phyloP scores from a whole-genome alignment of 2,329 filamentous ascomycete genomes.

The Ramularia endophylla region DNA sequence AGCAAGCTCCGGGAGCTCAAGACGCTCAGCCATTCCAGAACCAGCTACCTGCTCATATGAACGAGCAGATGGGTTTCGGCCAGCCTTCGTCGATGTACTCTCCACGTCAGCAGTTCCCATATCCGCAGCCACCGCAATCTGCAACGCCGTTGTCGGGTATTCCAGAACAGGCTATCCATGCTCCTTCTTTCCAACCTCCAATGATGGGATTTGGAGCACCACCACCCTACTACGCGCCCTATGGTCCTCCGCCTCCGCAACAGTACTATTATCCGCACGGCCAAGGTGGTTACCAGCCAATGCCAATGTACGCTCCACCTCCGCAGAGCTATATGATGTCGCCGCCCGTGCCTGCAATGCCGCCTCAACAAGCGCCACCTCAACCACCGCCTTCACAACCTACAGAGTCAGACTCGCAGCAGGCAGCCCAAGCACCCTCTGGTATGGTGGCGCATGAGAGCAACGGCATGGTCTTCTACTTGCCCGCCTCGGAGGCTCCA shows the following conservation, averaged over 20 bases:
- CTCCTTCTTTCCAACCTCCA: slow-evolving; percentile 74
- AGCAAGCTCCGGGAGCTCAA: slow-evolving; percentile 43
- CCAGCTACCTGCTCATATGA: slow-evolving; percentile 75
- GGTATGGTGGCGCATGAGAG: slow-evolving; percentile 73
- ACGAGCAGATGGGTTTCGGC: slow-evolving; percentile 44
- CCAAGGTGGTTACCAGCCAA: slow-evolving; percentile 18
- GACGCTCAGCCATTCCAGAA: slow-evolving; percentile 88
- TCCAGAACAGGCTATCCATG: slow-evolving; percentile 85
- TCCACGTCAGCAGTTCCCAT: slow-evolving; percentile 46
- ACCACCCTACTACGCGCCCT: slow-evolving; percentile 50
- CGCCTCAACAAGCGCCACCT: slow-evolving; percentile 16
- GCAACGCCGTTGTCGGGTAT: slow-evolving; percentile 86
- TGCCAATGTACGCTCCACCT: slow-evolving; percentile 28
- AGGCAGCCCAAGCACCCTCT: slow-evolving; percentile 36
- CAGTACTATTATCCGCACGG: slow-evolving; percentile 62
- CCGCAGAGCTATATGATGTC: slow-evolving; percentile 29
- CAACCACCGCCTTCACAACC: slow-evolving; percentile 17
- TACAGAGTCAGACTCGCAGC: slow-evolving; percentile 6
- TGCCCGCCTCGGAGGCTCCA: slow-evolving; percentile 27
- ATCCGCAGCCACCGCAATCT: slow-evolving; percentile 64
- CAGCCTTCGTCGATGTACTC: slow-evolving; percentile 45
- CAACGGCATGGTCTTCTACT: slow-evolving; percentile 96
- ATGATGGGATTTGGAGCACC: slow-evolving; percentile 52
- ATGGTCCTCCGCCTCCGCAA: slow-evolving; percentile 48
- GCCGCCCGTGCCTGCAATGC: slow-evolving; percentile 31